These are phyloP conservation scores for Neurospora terricola DNA, from an alignment of 495 filamentous ascomycete genomes.

Conservation along the genomic window DNA sequence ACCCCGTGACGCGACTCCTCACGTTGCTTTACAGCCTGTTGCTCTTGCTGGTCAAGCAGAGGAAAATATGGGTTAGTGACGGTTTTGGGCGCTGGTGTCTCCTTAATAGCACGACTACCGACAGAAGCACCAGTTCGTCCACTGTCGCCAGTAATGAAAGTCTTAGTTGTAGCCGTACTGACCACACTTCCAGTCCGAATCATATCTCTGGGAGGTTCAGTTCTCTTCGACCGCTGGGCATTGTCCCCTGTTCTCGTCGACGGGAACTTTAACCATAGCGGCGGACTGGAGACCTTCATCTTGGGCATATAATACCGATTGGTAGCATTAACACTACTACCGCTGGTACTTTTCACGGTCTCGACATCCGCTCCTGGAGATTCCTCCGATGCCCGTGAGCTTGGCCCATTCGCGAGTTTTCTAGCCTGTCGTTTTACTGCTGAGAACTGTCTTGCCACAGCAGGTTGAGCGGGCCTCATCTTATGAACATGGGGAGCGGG, in stretches of 20 bases:
- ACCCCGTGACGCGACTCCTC: background rate
- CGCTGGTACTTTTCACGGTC: background rate
- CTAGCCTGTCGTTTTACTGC: constrained; percentile 5
- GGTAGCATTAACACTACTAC: background rate
- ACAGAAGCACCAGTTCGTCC: background rate
- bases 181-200: background rate
- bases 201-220: background rate
- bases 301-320: constrained; percentile 8
- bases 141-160: background rate
- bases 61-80: background rate
- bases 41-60: background rate
- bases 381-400: constrained; percentile 1
- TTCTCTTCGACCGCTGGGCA: background rate
- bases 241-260: constrained; percentile 18
- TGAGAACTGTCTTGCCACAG: constrained; percentile 1
- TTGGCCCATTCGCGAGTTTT: constrained; percentile 1
- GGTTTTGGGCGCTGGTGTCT: background rate
- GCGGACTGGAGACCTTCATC: constrained; percentile 23
- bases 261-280: constrained; percentile 24
- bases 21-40: background rate
- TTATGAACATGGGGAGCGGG: background rate
- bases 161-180: background rate
- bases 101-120: background rate
- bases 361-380: constrained; percentile 5
- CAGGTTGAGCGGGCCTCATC: background rate